Evolutionary conservation across 108 stramenopile genomes (phyloP).

Genomic region (Skeletonema menzelii): DNA sequence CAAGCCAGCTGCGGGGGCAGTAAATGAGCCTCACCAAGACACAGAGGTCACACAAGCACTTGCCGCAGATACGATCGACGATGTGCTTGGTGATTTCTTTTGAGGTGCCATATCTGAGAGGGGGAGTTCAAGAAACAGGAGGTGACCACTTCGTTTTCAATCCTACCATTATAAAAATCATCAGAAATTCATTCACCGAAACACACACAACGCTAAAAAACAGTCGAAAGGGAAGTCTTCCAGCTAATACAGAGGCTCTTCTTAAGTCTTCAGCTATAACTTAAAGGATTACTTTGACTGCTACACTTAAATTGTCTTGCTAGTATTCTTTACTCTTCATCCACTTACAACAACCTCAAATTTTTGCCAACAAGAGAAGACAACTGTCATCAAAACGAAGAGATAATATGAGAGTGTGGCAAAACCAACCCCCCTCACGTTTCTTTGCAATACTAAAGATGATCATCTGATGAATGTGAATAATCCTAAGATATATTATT

Average conservation of each 20-base stretch:
- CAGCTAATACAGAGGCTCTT: background rate
- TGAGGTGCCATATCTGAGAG: background rate
- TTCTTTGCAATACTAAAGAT: too few relatives aligned
- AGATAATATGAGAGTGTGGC: too few relatives aligned
- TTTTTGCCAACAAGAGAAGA: too few relatives aligned
- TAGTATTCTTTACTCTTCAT: too few relatives aligned
- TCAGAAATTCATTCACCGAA: background rate
- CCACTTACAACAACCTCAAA: too few relatives aligned
- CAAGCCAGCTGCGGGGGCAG: background rate
- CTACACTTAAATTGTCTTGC: too few relatives aligned
- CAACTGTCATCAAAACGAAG: too few relatives aligned
- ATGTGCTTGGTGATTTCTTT: slow-evolving; percentile 43
- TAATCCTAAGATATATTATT: too few relatives aligned
- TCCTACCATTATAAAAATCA: background rate
- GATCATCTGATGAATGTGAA: too few relatives aligned
- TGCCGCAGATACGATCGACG: slow-evolving; percentile 43
- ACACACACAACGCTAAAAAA: background rate
- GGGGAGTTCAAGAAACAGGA: slow-evolving; percentile 2
- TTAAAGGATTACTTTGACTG: background rate
- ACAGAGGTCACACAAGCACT: slow-evolving; percentile 40
- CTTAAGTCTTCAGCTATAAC: background rate
- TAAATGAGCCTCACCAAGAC: slow-evolving; percentile 9
- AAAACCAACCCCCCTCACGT: too few relatives aligned
- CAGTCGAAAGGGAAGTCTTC: background rate
- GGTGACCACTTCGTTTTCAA: background rate